phyloP scores from a whole-genome alignment of 2,329 filamentous ascomycete genomes.

The Penicillium sp. region DNA sequence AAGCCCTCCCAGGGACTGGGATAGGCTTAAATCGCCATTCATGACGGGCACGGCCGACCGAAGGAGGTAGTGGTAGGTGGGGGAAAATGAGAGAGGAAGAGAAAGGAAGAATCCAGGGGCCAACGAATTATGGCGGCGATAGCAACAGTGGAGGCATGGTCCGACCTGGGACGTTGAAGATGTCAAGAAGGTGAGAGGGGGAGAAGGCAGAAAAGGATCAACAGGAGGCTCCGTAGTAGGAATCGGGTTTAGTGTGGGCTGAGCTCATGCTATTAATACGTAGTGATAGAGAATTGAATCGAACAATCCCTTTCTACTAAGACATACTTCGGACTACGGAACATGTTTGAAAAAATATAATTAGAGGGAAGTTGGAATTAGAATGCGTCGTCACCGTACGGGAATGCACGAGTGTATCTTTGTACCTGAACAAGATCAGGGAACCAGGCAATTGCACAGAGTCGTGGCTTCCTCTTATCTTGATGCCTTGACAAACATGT shows the following conservation, averaged over 20 bases:
- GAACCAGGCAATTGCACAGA: background rate
- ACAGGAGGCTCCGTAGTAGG: conserved; percentile 25
- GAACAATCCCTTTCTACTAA: background rate
- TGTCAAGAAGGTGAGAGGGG: conserved; percentile 8
- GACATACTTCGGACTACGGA: background rate
- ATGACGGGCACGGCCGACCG: conserved; percentile 53
- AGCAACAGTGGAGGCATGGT: conserved; percentile 35
- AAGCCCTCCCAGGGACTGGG: conserved; percentile 87
- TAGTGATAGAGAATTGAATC: background rate
- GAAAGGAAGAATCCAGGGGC: conserved; percentile 9
- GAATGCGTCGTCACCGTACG: background rate
- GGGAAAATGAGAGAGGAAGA: conserved; percentile 3
- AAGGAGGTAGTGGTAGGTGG: background rate
- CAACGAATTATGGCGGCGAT: conserved; percentile 36
- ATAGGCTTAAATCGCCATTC: conserved; percentile 91
- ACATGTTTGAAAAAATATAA: background rate
- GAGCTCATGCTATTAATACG: conserved; percentile 6
- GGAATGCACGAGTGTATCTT: background rate
- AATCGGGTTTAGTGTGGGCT: conserved; percentile 24
- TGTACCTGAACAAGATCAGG: background rate
- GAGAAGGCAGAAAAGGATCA: conserved; percentile 19
- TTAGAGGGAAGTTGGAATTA: background rate
- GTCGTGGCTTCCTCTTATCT: background rate
- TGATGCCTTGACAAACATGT: background rate
- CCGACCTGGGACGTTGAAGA: conserved; percentile 12